Evolutionary conservation across 106 monocot genomes (phyloP).

Genomic region (Platanthera zijinensis): DNA sequence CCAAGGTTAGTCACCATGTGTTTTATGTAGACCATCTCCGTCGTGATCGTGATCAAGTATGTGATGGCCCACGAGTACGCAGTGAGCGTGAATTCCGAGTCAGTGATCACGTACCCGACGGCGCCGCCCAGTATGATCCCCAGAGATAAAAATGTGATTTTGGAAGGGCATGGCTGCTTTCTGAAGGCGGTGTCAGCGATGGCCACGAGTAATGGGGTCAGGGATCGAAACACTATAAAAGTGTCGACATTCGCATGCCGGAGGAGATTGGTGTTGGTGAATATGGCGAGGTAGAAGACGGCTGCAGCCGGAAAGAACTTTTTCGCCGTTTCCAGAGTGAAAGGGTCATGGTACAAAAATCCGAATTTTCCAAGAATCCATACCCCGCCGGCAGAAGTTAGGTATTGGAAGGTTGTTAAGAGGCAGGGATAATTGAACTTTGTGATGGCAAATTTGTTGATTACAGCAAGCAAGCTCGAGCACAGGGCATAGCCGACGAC

Average conservation of each 20-base stretch:
- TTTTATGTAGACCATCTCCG: conserved; percentile 96
- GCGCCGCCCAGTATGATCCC: conserved; percentile 70
- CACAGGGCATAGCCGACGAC: conserved; percentile 81
- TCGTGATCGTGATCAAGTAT: conserved; percentile 77
- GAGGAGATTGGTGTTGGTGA: conserved; percentile 91
- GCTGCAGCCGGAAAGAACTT: conserved; percentile 76
- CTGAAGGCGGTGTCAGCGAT: conserved; percentile 79
- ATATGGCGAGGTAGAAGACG: conserved; percentile 90
- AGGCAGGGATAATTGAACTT: conserved; percentile 77
- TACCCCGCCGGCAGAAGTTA: conserved; percentile 58
- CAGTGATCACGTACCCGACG: conserved; percentile 72
- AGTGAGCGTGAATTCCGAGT: conserved; percentile 65
- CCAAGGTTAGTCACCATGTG: conserved; percentile 80
- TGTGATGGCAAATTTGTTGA: conserved; percentile 87
- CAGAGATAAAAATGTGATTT: conserved; percentile 69
- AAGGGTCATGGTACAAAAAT: conserved; percentile 63
- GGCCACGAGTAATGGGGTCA: conserved; percentile 85
- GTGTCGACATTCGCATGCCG: conserved; percentile 94
- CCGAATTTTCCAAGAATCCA: conserved; percentile 71
- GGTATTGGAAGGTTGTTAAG: conserved; percentile 70
- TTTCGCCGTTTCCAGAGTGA: conserved; percentile 61
- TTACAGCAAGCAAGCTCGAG: conserved; percentile 81
- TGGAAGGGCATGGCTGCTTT: conserved; percentile 77
- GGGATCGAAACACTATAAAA: conserved; percentile 79
- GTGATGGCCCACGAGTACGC: conserved; percentile 89